Evolutionary conservation across 331 rosid species (phyloP).

Genomic region (Quercus tomentella): DNA sequence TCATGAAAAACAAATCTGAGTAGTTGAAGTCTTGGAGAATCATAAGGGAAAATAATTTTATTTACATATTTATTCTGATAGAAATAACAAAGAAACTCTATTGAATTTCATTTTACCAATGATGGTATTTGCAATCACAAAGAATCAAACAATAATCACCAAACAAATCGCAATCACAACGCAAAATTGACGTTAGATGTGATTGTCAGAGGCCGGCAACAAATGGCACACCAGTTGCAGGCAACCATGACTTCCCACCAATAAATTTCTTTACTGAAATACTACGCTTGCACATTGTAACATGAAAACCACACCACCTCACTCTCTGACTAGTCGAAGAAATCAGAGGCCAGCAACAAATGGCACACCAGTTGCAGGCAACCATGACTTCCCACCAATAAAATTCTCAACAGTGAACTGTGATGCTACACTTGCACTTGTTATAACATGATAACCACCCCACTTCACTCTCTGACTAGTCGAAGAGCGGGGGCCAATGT

Average conservation of each 20-base stretch:
- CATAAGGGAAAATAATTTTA: too few species aligned
- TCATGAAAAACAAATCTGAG: too few species aligned
- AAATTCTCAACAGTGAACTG: slow-evolving; percentile 38
- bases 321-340: slow-evolving; percentile 37
- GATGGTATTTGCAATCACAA: background rate
- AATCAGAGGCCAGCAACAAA: slow-evolving; percentile 33
- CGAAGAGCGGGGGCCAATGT: slow-evolving; percentile 41
- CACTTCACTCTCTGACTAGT: slow-evolving; percentile 43
- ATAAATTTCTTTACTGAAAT: slow-evolving; percentile 38
- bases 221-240: slow-evolving; percentile 47
- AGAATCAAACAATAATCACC: background rate
- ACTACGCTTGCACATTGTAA: slow-evolving; percentile 36
- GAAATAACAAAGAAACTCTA: too few species aligned
- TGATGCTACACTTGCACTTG: slow-evolving; percentile 31
- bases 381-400: slow-evolving; percentile 56
- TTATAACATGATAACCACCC: slow-evolving; percentile 49
- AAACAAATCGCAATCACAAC: background rate
- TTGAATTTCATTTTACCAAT: too few species aligned
- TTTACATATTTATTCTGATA: too few species aligned
- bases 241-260: slow-evolving; percentile 54
- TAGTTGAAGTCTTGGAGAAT: too few species aligned
- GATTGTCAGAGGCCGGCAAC: slow-evolving; percentile 22
- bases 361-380: slow-evolving; percentile 48
- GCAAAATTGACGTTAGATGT: background rate
- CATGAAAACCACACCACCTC: slow-evolving; percentile 45